Conservation (phyloP, 176 grass and related monocot species). For the Metroxylon sagu region DNA sequence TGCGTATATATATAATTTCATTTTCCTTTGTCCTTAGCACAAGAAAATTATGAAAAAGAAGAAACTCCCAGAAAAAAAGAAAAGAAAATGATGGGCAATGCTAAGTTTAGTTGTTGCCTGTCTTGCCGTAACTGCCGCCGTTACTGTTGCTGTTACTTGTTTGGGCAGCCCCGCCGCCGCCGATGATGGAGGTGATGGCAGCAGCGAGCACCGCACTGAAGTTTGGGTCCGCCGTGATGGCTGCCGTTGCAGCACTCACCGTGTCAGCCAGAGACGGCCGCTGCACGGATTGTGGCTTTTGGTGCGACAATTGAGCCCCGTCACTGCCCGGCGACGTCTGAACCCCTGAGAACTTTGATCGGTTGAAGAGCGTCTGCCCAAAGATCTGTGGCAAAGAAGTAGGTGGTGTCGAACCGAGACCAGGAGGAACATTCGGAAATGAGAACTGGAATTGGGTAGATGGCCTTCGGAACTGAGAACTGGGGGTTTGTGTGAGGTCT, state of each 20-base stretch:
- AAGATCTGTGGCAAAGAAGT: constrained; percentile 10
- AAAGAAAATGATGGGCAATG: too few relatives aligned
- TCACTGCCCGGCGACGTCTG: constrained; percentile 45
- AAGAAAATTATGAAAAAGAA: too few relatives aligned
- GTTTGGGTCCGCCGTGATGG: constrained; percentile 71
- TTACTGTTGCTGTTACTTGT: constrained; percentile 23
- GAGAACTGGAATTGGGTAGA: constrained; percentile 43
- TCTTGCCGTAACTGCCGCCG: constrained; percentile 18
- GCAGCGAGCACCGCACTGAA: constrained; percentile 73
- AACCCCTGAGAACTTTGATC: constrained; percentile 62
- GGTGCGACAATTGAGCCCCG: constrained; percentile 23
- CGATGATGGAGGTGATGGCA: constrained; percentile 82
- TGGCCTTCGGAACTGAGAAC: constrained; percentile 29
- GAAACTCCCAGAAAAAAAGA: too few relatives aligned
- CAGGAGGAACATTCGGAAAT: constrained; percentile 6
- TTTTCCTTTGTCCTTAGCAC: too few relatives aligned
- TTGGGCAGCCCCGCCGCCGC: constrained; percentile 11
- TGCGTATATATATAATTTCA: too few relatives aligned
- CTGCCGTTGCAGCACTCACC: constrained; percentile 63
- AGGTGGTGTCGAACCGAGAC: constrained; percentile 2
- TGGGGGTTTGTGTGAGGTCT: constrained; percentile 63
- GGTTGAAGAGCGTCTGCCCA: constrained; percentile 46
- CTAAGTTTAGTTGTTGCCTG: too few relatives aligned
- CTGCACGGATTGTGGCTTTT: constrained; percentile 11
- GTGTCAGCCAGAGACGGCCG: constrained; percentile 26